Evolutionary conservation across 805 yeast genomes (phyloP), one percentile per base, ranked within the genome.

Genomic region (Candida hispaniensis): DNA sequence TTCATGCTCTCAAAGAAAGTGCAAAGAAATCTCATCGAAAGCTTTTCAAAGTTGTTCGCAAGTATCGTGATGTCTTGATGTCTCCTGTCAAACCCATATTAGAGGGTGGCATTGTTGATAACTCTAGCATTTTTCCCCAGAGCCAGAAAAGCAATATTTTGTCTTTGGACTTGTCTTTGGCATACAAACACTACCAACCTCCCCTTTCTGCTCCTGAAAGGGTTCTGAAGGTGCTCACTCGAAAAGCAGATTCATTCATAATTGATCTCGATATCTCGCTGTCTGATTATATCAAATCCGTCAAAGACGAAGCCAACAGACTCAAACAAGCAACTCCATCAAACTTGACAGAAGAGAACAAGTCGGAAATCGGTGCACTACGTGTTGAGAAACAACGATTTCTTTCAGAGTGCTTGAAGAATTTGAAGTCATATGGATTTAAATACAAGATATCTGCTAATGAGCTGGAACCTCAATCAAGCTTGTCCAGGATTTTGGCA

Each of bases 1-100:
- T 85, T 26, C 93, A 80, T 50, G 94, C 98, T 0, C 65, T 91
- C 48, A 85, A 82, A 47, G 96, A 86, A 56, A 82, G 95, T 56
- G 91, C 98, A 5, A 74, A 83, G 44, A 71, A 79, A 30, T 85
- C 96, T 1, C 98, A 93, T 51, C 72, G 73, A 44, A 73, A 67
- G 47, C 71, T 91, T 35, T 88, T 77, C 69, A 91, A 85, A 56
- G 54, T 80, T 34, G 79, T 88, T 7, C 68, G 85, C 40, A 83
- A 83, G 54, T 91, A 81, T 52, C 71, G 97, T 35, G 66, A 67
- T 2, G 48, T 77, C 18, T 55, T 86, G 7, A 53, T 65, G 5
- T 64, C 64, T 14, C 63, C 69, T 1, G 72, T 79, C 0, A 55
- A 66, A 1, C 45, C 66, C 0, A 39, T 78, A 4, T 67, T 85